Evolutionary conservation across 2,329 filamentous ascomycete species (phyloP).

Genomic region (Teratosphaeriaceae sp.): DNA sequence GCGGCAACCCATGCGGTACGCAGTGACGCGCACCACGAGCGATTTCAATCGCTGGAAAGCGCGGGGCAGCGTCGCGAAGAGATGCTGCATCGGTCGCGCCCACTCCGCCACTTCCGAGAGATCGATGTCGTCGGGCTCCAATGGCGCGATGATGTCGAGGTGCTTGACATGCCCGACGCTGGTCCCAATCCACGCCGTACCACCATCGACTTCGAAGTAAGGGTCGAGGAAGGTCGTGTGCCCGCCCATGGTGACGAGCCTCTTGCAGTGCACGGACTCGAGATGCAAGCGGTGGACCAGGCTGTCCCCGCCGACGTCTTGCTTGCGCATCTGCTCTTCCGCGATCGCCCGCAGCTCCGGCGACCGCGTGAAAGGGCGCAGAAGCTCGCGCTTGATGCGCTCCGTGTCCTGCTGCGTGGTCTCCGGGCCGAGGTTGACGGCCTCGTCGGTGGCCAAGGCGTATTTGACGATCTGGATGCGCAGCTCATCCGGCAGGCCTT

Average conservation of each 20-base stretch:
- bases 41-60: neutral
- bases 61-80: neutral
- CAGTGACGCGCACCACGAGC: constrained; percentile 2
- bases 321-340: neutral
- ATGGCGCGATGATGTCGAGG: constrained; percentile 1
- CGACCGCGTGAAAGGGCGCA: neutral
- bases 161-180: neutral
- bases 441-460: constrained; percentile 1
- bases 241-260: neutral
- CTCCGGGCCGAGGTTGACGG: constrained; percentile 4
- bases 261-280: too few relatives aligned
- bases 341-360: neutral
- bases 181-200: neutral
- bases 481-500: constrained; percentile 2
- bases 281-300: constrained; percentile 1
- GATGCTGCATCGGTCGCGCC: neutral
- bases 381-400: neutral
- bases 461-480: constrained; percentile 1
- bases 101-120: neutral
- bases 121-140: neutral
- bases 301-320: too few relatives aligned
- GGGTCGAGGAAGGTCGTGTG: neutral
- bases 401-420: constrained; percentile 3
- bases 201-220: neutral
- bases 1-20: constrained; percentile 2